Conservation (phyloP, 768 basidiomycete genomes). For the Chalciporus pseudorubinellus region DNA sequence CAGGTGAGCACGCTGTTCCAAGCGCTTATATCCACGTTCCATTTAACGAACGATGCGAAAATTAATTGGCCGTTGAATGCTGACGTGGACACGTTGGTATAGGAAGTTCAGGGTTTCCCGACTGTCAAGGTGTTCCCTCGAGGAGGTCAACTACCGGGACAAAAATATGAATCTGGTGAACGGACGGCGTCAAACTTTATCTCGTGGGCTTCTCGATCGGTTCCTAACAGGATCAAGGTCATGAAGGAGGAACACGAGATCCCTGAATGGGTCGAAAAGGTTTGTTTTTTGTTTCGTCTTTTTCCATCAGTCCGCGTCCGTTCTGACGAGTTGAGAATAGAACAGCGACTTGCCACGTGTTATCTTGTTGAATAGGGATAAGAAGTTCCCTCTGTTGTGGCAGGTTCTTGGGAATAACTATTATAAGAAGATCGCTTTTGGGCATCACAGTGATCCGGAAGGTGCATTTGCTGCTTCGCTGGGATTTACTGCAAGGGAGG, state of each 20-base stretch:
- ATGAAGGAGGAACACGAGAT: slow-evolving; percentile 58
- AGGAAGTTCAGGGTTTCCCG: slow-evolving; percentile 88
- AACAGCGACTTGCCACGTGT: slow-evolving; percentile 49
- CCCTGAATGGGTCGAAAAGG: slow-evolving; percentile 65
- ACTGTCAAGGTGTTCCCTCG: slow-evolving; percentile 91
- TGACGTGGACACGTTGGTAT: neutral
- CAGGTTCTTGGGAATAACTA: slow-evolving; percentile 75
- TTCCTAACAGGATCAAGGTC: slow-evolving; percentile 70
- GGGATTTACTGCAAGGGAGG: slow-evolving; percentile 54
- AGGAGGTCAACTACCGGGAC: slow-evolving; percentile 58
- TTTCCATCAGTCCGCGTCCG: neutral
- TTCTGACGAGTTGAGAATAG: slow-evolving; percentile 20
- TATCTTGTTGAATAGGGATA: slow-evolving; percentile 72
- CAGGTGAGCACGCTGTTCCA: slow-evolving; percentile 45
- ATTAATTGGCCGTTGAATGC: neutral
- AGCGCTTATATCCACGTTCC: neutral
- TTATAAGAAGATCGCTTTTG: slow-evolving; percentile 59
- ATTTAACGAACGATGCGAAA: neutral
- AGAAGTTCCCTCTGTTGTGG: slow-evolving; percentile 77
- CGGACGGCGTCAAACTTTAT: slow-evolving; percentile 71
- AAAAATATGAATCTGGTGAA: slow-evolving; percentile 65
- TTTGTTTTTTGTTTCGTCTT: slow-evolving; percentile 27
- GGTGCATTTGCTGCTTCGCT: slow-evolving; percentile 56
- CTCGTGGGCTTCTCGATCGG: slow-evolving; percentile 69
- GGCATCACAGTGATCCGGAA: slow-evolving; percentile 61